phyloP scores from a whole-genome alignment of 352 stramenopile species.

The Pythium myriotylum region DNA sequence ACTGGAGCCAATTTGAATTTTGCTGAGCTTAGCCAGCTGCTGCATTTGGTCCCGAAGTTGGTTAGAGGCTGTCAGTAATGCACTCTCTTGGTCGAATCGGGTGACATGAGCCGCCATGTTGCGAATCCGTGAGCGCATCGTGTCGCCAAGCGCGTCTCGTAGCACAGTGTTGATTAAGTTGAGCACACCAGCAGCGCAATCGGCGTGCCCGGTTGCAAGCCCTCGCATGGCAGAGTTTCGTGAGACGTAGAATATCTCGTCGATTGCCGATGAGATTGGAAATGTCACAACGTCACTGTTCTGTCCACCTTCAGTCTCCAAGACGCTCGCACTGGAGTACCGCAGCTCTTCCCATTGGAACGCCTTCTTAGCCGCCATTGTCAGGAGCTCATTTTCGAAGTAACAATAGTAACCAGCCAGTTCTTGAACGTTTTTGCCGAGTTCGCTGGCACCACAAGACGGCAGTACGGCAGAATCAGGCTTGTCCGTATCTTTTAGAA shows the following conservation, averaged over 20 bases:
- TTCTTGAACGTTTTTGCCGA: slow-evolving; percentile 83
- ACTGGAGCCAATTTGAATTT: slow-evolving; percentile 40
- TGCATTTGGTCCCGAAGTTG: slow-evolving; percentile 88
- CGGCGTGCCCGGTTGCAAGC: slow-evolving; percentile 79
- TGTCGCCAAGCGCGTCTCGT: slow-evolving; percentile 74
- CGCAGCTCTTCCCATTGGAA: slow-evolving; percentile 87
- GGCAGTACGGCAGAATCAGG: slow-evolving; percentile 37
- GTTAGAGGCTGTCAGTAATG: slow-evolving; percentile 52
- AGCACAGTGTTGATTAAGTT: slow-evolving; percentile 89
- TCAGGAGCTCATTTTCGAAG: slow-evolving; percentile 84
- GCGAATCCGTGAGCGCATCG: slow-evolving; percentile 77
- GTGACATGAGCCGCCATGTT: slow-evolving; percentile 63
- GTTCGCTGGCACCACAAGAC: slow-evolving; percentile 66
- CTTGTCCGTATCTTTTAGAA: slow-evolving; percentile 17
- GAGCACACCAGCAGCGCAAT: slow-evolving; percentile 80
- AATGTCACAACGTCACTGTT: slow-evolving; percentile 45
- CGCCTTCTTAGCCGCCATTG: slow-evolving; percentile 74
- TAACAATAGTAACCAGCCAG: slow-evolving; percentile 86
- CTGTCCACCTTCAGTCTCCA: background rate
- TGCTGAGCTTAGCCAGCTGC: slow-evolving; percentile 86
- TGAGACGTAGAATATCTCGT: slow-evolving; percentile 89
- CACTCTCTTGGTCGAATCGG: slow-evolving; percentile 60
- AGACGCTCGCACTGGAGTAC: slow-evolving; percentile 39
- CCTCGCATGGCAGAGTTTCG: slow-evolving; percentile 80
- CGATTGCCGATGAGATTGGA: slow-evolving; percentile 81